Evolutionary conservation across 148 eudicot species (phyloP).

Genomic region (Vaccinium darrowii): DNA sequence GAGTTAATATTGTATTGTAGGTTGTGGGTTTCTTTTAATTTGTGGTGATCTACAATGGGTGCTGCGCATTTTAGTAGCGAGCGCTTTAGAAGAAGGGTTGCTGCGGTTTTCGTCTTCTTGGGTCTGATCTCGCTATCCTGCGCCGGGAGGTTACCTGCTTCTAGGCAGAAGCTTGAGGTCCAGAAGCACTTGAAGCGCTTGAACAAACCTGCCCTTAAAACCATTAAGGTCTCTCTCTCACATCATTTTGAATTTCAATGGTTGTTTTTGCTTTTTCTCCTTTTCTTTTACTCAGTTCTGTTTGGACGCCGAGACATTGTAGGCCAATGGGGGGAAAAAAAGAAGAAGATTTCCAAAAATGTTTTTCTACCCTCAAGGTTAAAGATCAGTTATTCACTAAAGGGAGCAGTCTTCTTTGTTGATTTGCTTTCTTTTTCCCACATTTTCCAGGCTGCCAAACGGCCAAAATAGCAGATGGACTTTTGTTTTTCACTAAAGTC

Average conservation of each 20-base stretch:
- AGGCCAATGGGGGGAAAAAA: background rate
- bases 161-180: constrained; percentile 67
- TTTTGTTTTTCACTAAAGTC: too few relatives aligned
- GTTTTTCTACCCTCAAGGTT: background rate
- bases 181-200: constrained; percentile 76
- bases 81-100: constrained; percentile 17
- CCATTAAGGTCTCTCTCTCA: constrained; percentile 51
- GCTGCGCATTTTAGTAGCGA: constrained; percentile 19
- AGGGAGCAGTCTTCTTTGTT: background rate
- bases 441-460: background rate
- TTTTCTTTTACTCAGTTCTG: background rate
- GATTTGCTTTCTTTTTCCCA: background rate
- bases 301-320: constrained; percentile 11
- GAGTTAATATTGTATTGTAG: background rate
- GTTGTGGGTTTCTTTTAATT: background rate
- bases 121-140: constrained; percentile 33
- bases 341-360: background rate
- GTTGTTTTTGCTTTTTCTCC: background rate
- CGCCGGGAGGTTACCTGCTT: constrained; percentile 42
- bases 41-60: constrained; percentile 27
- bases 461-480: constrained; percentile 1
- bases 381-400: background rate
- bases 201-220: constrained; percentile 67
- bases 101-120: constrained; percentile 25
- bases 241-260: background rate